Evolutionary conservation across 805 yeast species (phyloP).

Genomic region (Teunomyces kruisii): DNA sequence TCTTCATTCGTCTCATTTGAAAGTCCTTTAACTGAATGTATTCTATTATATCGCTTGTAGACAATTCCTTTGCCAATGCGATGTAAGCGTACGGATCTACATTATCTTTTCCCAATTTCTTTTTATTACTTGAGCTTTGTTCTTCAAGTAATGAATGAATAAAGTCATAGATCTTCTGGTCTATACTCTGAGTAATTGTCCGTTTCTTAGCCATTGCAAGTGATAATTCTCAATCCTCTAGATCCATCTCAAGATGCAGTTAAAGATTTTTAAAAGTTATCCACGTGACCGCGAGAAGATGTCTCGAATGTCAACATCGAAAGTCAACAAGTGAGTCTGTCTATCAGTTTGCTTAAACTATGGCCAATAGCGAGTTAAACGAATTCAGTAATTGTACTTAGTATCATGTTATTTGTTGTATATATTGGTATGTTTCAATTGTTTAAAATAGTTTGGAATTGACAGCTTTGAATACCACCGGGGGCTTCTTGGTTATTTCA

Average conservation of each 20-base stretch:
- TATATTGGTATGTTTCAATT: no score
- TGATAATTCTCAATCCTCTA: background rate
- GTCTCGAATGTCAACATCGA: no score
- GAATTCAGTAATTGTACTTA: no score
- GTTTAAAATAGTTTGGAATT: no score
- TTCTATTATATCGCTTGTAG: constrained; percentile 49
- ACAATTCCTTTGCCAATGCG: constrained; percentile 63
- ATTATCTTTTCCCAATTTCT: constrained; percentile 46
- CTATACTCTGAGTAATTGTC: constrained; percentile 31
- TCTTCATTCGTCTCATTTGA: constrained; percentile 68
- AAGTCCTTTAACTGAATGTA: constrained; percentile 66
- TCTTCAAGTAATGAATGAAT: constrained; percentile 60
- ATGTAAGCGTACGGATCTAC: constrained; percentile 42
- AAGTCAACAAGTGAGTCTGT: no score
- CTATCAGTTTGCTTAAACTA: no score
- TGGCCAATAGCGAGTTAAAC: no score
- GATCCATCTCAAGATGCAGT: constrained; percentile 1
- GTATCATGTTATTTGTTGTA: no score
- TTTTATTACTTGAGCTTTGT: constrained; percentile 43
- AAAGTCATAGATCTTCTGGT: constrained; percentile 55
- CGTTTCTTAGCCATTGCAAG: constrained; percentile 9
- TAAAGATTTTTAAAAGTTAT: background rate
- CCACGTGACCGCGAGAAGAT: no score
- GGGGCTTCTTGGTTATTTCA: no score
- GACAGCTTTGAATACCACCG: no score